phyloP scores from a whole-genome alignment of 306 rosid genomes.

The Vigna reflexopilosa region DNA sequence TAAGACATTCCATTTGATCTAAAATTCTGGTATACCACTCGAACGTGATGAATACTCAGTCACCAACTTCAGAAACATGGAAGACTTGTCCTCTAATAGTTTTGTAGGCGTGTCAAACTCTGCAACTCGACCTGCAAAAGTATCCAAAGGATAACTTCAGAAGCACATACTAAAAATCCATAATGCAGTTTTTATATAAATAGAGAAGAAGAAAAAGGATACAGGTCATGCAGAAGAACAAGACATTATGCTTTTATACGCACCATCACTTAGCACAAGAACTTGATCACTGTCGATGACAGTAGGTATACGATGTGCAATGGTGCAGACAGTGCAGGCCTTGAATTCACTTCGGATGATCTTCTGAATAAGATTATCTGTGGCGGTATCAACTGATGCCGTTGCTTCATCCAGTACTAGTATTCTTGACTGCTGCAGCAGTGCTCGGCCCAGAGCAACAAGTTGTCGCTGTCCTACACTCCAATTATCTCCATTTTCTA shows the following conservation, averaged over 20 bases:
- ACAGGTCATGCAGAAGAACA: background rate
- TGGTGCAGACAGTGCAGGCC: slow-evolving; percentile 93
- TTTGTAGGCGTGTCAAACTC: slow-evolving; percentile 85
- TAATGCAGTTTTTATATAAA: slow-evolving; percentile 24
- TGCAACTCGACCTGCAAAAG: slow-evolving; percentile 75
- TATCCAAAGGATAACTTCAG: background rate
- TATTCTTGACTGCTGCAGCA: slow-evolving; percentile 89
- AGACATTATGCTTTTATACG: slow-evolving; percentile 35
- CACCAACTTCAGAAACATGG: slow-evolving; percentile 94
- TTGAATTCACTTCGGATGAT: slow-evolving; percentile 86
- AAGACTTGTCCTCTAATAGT: slow-evolving; percentile 88
- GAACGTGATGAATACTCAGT: slow-evolving; percentile 89
- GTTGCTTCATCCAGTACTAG: slow-evolving; percentile 99
- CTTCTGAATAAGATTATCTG: slow-evolving; percentile 94
- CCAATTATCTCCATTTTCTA: slow-evolving; percentile 99
- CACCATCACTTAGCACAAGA: slow-evolving; percentile 94
- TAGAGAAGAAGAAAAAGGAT: background rate
- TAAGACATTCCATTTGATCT: slow-evolving; percentile 49
- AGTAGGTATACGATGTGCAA: slow-evolving; percentile 97
- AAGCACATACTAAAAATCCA: slow-evolving; percentile 11
- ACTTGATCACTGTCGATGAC: slow-evolving; percentile 97
- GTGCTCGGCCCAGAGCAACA: slow-evolving; percentile 91
- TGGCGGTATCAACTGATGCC: slow-evolving; percentile 94
- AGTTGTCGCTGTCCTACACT: slow-evolving; percentile 99
- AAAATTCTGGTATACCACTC: slow-evolving; percentile 79